phyloP scores from a whole-genome alignment of 2,329 filamentous ascomycete genomes.

The Botrytis tulipae region DNA sequence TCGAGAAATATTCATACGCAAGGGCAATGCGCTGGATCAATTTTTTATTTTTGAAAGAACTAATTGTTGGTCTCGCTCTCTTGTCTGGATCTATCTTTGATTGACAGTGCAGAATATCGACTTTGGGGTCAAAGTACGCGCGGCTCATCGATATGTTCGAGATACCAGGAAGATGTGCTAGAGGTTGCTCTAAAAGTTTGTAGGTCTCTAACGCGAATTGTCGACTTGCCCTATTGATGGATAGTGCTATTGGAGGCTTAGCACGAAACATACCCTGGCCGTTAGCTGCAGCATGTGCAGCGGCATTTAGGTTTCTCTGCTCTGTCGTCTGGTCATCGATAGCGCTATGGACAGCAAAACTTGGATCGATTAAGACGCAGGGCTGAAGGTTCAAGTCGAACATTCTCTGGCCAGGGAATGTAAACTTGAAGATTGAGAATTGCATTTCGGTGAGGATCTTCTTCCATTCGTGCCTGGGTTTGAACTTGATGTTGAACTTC shows the following conservation, averaged over 20 bases:
- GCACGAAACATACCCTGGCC: background rate
- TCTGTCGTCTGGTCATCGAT: background rate
- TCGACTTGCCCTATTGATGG: background rate
- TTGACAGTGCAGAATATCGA: background rate
- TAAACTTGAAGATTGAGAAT: background rate
- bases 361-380: background rate
- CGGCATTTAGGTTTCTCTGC: background rate
- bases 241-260: background rate
- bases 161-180: background rate
- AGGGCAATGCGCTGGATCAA: background rate
- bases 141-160: background rate
- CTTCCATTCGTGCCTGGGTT: background rate
- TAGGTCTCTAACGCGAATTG: background rate
- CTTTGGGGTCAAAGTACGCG: background rate
- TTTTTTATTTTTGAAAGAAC: background rate
- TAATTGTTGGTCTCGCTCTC: background rate
- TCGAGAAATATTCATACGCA: background rate
- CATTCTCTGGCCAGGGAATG: background rate
- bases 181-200: background rate
- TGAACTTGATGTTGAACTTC: background rate
- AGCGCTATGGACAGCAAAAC: background rate
- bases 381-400: background rate
- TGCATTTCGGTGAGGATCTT: background rate
- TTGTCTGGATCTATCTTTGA: accelerated
- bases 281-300: background rate